phyloP scores from a whole-genome alignment of 768 basidiomycete species.

The Amanita inopinata region DNA sequence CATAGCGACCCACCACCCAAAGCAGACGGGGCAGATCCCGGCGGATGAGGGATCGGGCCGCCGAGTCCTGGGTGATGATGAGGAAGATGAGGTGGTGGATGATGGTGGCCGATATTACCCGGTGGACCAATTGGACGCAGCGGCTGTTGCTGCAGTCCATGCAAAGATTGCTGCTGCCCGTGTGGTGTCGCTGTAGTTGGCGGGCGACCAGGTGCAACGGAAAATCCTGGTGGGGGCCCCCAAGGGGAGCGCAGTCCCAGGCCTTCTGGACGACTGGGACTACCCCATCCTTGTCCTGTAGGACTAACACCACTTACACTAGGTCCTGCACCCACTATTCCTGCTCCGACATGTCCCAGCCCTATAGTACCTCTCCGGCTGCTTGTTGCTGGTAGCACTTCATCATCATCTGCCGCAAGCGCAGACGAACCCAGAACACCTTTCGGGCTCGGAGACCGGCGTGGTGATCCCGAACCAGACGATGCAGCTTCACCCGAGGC shows the following conservation, averaged over 20 bases:
- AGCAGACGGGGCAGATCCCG: conserved; percentile 6
- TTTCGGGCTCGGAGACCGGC: conserved; percentile 46
- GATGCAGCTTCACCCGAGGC: conserved; percentile 39
- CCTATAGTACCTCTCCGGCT: conserved; percentile 25
- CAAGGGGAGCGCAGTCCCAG: conserved; percentile 18
- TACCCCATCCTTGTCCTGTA: conserved; percentile 7
- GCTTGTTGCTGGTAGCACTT: conserved; percentile 46
- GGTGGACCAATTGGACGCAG: conserved; percentile 20
- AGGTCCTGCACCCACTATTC: conserved; percentile 12
- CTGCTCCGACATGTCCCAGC: conserved; percentile 8
- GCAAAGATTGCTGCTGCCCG: background rate
- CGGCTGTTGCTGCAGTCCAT: conserved; percentile 21
- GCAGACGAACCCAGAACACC: conserved; percentile 70
- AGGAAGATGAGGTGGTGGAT: conserved; percentile 6
- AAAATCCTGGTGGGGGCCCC: conserved; percentile 12
- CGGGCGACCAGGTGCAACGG: conserved; percentile 12
- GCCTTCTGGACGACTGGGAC: conserved; percentile 9
- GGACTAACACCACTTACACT: conserved; percentile 9
- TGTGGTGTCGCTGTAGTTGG: conserved; percentile 7
- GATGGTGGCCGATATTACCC: conserved; percentile 13
- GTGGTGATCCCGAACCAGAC: conserved; percentile 54
- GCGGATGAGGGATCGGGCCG: conserved; percentile 10
- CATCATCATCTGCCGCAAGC: conserved; percentile 71
- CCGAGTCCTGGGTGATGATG: conserved; percentile 6
- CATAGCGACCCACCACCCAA: conserved; percentile 26